A percentile compares a stretch with the other conserved stretches of the same genome.
phyloP scores from a whole-genome alignment of 768 basidiomycete species.

The Tricholoma saponaceum region DNA sequence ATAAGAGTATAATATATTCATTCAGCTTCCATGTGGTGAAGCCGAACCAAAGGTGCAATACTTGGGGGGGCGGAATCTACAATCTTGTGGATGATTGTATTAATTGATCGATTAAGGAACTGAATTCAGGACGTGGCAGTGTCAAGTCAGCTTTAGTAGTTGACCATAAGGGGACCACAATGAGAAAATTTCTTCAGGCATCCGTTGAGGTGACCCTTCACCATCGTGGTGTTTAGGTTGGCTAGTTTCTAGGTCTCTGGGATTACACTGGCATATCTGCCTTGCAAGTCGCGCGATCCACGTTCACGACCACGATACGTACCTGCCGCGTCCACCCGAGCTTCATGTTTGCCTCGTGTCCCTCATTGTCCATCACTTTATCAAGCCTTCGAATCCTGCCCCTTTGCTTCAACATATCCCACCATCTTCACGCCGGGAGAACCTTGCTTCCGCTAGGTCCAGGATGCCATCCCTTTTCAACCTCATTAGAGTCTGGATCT shows the following conservation, averaged over 20 bases:
- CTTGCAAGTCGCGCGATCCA: slow-evolving; percentile 1
- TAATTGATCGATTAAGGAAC: not conserved
- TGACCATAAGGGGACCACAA: not conserved
- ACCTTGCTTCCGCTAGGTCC: slow-evolving; percentile 26
- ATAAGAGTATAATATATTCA: not conserved
- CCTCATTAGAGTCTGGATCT: slow-evolving; percentile 61
- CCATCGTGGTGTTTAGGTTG: not conserved
- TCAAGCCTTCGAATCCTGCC: slow-evolving; percentile 35
- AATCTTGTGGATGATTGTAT: too few species aligned
- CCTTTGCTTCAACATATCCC: slow-evolving; percentile 21
- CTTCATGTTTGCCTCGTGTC: slow-evolving; percentile 48
- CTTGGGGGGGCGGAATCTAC: too few species aligned
- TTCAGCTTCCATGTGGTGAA: not conserved
- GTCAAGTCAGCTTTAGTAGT: not conserved
- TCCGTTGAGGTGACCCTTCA: not conserved
- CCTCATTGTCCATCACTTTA: slow-evolving; percentile 33
- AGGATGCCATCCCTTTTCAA: slow-evolving; percentile 73
- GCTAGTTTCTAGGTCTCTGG: not conserved
- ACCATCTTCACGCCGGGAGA: slow-evolving; percentile 1
- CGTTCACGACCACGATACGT: slow-evolving; percentile 12
- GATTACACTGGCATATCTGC: not conserved
- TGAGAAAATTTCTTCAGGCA: not conserved
- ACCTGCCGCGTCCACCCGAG: slow-evolving; percentile 6
- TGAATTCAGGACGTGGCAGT: not conserved
- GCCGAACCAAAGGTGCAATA: not conserved